Evolutionary conservation across 768 basidiomycete genomes (phyloP).

Genomic region (Bullera alba): DNA sequence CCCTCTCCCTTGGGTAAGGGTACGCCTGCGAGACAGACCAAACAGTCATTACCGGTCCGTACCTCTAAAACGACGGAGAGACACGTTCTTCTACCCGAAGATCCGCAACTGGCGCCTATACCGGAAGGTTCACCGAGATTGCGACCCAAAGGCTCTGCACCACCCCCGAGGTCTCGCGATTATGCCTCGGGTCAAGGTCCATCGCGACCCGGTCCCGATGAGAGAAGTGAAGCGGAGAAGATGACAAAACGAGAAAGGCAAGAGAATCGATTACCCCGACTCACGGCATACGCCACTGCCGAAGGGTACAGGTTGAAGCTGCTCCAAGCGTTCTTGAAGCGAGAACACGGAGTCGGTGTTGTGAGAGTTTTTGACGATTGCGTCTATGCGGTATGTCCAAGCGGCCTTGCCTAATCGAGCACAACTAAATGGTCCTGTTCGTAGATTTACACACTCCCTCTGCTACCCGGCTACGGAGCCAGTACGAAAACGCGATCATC

Average conservation of each 20-base stretch:
- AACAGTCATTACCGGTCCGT: conserved; percentile 48
- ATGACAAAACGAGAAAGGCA: conserved; percentile 83
- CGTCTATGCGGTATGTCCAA: conserved; percentile 67
- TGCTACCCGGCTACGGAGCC: conserved; percentile 84
- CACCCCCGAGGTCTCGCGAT: conserved; percentile 6
- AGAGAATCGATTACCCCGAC: conserved; percentile 67
- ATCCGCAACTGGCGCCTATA: conserved; percentile 72
- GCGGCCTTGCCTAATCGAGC: too few relatives aligned
- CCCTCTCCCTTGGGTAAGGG: conserved; percentile 44
- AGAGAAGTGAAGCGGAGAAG: conserved; percentile 76
- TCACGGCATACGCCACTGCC: conserved; percentile 84
- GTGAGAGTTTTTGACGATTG: conserved; percentile 89
- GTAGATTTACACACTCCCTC: conserved; percentile 82
- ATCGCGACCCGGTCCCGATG: conserved; percentile 48
- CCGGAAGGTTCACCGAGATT: conserved; percentile 37
- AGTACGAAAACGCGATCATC: conserved; percentile 81
- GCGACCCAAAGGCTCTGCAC: conserved; percentile 21
- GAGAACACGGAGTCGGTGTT: conserved; percentile 78
- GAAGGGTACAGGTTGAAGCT: conserved; percentile 79
- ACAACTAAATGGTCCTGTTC: conserved; percentile 1
- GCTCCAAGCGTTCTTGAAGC: conserved; percentile 74
- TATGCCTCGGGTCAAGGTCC: background rate
- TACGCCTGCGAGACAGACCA: conserved; percentile 29
- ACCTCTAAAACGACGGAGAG: conserved; percentile 87
- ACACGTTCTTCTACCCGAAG: conserved; percentile 81